Conservation (phyloP, 371 early-diverging fungal species). For the Coemansia sp. region DNA sequence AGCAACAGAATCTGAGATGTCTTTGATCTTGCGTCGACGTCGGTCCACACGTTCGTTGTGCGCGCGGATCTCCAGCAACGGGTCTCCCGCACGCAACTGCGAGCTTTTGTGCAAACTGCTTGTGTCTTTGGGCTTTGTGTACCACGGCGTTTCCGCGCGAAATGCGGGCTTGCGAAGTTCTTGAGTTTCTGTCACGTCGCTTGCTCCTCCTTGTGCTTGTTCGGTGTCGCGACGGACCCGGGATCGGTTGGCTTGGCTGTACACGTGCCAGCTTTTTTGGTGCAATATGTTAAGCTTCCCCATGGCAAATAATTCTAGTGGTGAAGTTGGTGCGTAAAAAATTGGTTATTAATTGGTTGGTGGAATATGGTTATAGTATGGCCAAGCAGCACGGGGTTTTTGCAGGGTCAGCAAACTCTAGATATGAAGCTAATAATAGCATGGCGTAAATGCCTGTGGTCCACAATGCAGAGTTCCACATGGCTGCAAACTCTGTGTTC, state of each 20-base stretch:
- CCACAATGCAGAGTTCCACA: too few relatives aligned
- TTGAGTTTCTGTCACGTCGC: not conserved
- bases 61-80: constrained; percentile 10
- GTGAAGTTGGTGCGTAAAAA: too few relatives aligned
- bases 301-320: not conserved
- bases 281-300: constrained; percentile 14
- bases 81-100: constrained; percentile 4
- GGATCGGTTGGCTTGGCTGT: constrained; percentile 7
- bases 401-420: too few relatives aligned
- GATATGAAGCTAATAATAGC: too few relatives aligned
- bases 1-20: not conserved
- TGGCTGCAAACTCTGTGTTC: too few relatives aligned
- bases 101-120: too few relatives aligned
- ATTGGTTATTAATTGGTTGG: not conserved
- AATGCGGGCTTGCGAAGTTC: not conserved
- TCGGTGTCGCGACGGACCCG: constrained; percentile 9
- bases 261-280: constrained; percentile 18
- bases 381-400: not conserved
- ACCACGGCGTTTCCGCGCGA: constrained; percentile 7
- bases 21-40: constrained; percentile 1
- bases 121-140: not conserved
- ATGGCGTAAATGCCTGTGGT: too few relatives aligned
- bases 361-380: not conserved
- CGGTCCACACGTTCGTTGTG: constrained; percentile 11
- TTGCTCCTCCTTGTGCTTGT: not conserved